Base-by-base conservation (phyloP, 106 monocot species). In the Allium fistulosum region DNA sequence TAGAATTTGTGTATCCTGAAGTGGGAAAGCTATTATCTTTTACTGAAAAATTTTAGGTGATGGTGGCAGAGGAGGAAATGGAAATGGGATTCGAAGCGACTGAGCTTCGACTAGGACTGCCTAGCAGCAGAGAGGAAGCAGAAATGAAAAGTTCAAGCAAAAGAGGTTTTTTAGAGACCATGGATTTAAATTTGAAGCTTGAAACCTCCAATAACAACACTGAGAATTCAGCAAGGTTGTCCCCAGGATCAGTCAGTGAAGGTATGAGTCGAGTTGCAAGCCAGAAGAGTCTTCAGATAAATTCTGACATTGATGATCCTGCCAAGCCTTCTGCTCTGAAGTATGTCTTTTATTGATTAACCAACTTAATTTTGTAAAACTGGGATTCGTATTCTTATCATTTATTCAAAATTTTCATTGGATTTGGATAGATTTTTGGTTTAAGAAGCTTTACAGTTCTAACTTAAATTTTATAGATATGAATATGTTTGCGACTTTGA, bases 81-180 rank as follows among this genome's bases (percentile, higher is more conserved):
- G 62, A 51, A n/a, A 37, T 77, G 57, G 80, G 68, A 57, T 67
- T 75, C 10, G 84, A 80, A 71, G 91, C 74, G 71, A 91, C 91
- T 10, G 91, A 91, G 87, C 91, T 91, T 55, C 78, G 91, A 22
- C 79, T 91, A 17, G 91, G 91, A n/a, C 59, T 91, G 26, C 91
- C 91, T 2, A 81, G 88, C 0, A 56, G 68, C 7, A 45, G 56
- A 3, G 51, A 22, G 14, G 56, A 15, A 3, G 77, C 53, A 5
- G 51, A 26, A 7, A 16, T 1, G 57, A 85, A 81, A 70, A 79
- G 58, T 68, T 73, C 79, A 13, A 76, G 72, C 14, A 86, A 90
- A 72, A 79, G 90, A 15, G 86, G 72, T 16, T 90, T 81, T 68
- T 56, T 62, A 51, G 83, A 81, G 76, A 90, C 80, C 27, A 77